These are phyloP conservation scores for Lolium rigidum DNA, from an alignment of 176 grass and related monocot species.

Conservation along the genomic window DNA sequence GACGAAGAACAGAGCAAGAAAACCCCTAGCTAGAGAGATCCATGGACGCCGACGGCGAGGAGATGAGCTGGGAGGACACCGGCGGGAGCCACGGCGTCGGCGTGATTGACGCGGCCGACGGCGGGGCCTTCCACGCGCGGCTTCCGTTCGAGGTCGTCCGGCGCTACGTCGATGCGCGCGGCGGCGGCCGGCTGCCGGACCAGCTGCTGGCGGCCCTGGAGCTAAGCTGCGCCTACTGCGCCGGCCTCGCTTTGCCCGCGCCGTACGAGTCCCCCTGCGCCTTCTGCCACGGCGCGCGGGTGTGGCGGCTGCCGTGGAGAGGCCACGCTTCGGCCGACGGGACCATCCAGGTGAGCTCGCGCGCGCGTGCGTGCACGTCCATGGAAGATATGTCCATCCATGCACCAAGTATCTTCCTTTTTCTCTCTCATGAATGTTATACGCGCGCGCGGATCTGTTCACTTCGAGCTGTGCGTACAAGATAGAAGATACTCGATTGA, in stretches of 20 bases:
- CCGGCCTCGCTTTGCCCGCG: neutral
- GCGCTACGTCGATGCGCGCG: neutral
- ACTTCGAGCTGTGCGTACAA: neutral
- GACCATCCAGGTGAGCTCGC: neutral
- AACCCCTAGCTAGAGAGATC: neutral
- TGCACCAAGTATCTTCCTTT: neutral
- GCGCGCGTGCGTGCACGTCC: neutral
- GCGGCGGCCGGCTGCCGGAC: conserved; percentile 3
- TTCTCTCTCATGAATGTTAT: neutral
- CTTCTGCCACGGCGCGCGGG: neutral
- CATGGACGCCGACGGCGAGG: neutral
- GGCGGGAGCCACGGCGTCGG: neutral
- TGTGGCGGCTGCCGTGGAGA: conserved; percentile 1
- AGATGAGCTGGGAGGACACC: neutral
- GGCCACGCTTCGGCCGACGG: neutral
- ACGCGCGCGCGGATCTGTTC: neutral
- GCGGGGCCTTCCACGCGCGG: neutral
- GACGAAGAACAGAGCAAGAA: neutral
- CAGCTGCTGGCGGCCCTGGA: neutral
- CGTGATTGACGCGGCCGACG: neutral
- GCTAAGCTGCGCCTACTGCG: neutral
- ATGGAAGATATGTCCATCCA: neutral
- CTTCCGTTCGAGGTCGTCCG: neutral
- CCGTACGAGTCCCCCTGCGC: neutral
- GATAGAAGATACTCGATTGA: neutral